These are phyloP conservation scores for Leccinum broughii DNA, from an alignment of 768 basidiomycete species.

Conservation along the genomic window DNA sequence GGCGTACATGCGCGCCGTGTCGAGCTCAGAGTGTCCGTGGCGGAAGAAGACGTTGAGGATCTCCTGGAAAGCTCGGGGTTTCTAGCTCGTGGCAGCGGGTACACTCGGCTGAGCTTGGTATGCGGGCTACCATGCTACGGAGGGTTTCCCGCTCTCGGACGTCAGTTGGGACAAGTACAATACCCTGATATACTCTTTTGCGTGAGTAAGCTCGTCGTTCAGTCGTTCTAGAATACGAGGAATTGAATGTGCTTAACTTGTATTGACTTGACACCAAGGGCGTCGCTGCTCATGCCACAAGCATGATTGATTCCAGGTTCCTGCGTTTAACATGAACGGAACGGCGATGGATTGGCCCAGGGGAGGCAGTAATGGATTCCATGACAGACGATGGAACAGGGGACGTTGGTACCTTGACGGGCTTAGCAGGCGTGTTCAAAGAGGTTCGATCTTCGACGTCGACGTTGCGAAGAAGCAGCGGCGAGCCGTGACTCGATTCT, in stretches of 20 bases:
- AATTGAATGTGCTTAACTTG: not conserved
- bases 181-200: conserved; percentile 66
- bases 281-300: conserved; percentile 49
- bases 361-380: no score
- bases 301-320: no score
- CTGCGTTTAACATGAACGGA: no score
- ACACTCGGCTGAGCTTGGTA: conserved; percentile 44
- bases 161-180: conserved; percentile 71
- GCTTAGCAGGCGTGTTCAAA: not conserved
- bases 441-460: not conserved
- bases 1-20: conserved; percentile 51
- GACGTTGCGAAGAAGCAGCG: not conserved
- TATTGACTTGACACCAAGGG: conserved; percentile 41
- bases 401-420: not conserved
- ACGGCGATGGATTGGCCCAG: no score
- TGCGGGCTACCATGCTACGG: conserved; percentile 58
- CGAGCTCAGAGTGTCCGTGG: conserved; percentile 47
- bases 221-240: no score
- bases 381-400: not conserved
- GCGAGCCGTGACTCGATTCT: not conserved
- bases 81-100: not conserved
- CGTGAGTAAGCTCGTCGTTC: conserved; percentile 34
- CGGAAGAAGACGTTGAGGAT: conserved; percentile 46
- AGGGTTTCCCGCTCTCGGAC: conserved; percentile 48
- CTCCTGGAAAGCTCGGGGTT: conserved; percentile 30